Base-by-base conservation (phyloP, 768 basidiomycete species). In the Leccinum pellstonianum region DNA sequence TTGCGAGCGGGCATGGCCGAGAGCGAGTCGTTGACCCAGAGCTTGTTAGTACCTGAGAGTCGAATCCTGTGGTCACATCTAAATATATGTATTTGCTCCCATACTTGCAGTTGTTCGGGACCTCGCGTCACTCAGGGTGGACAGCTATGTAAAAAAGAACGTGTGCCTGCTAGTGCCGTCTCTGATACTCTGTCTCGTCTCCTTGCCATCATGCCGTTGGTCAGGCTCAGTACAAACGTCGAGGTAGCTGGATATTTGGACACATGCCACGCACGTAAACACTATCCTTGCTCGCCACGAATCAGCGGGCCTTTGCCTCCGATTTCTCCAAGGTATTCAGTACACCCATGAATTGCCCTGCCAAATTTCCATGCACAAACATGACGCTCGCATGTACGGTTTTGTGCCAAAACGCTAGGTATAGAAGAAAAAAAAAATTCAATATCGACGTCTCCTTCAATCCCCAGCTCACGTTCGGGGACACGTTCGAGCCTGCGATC, bases 401-500 rank as follows among this genome's bases (percentile, higher is more conserved):
- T 84, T 59, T 74, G 79, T 14, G 85, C 86, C 8, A 68, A 80
- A 55, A 76, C 77, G 7, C 69, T 89, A 61, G 63, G 8, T 9
- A 41, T 9, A 41, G 38, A 17, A 41, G 38, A 41, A n/a, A 23
- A 23, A 23, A 23, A 23, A 23, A 23, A 23, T 23, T 41, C 38
- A n/a, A 41, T 41, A 8, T 41, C 38, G 38, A 41, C 38, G 38
- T 41, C 38, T n/a, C 38, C 17, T 41, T 41, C 38, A 41, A 41
- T 41, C 38, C 8, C 17, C 38, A 41, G 14, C 9, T 41, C 38
- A 41, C 15, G 17, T 41, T 41, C 38, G 38, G 38, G 19, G 88
- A 87, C 14, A 81, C 81, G 4, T 81, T 87, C 55, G 86, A 88
- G 15, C 88, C 88, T 19, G 85, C 87, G 4, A 82, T 87, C 72